Evolutionary conservation across 305 asterid species (phyloP).

Genomic region (Solanum hybrid): DNA sequence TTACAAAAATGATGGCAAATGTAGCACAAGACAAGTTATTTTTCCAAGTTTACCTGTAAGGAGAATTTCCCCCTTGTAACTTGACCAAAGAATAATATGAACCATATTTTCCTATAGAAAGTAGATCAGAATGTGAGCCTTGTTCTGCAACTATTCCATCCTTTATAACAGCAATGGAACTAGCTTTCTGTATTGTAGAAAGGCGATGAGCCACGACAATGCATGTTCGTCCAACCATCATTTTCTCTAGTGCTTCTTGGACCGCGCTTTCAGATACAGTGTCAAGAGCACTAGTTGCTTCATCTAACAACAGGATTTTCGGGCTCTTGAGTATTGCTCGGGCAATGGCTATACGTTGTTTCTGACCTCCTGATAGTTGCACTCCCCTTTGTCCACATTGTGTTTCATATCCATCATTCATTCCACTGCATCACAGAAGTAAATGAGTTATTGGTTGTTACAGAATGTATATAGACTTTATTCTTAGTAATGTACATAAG

Average conservation of each 20-base stretch:
- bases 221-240: conserved; percentile 67
- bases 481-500: not conserved
- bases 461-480: not conserved
- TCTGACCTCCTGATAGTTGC: conserved; percentile 80
- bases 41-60: conserved; percentile 14
- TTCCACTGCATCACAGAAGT: conserved; percentile 39
- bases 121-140: conserved; percentile 62
- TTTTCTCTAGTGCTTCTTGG: conserved; percentile 67
- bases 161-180: conserved; percentile 57
- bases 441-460: not conserved
- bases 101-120: conserved; percentile 45
- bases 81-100: conserved; percentile 50
- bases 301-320: conserved; percentile 50
- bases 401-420: conserved; percentile 69
- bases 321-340: conserved; percentile 74
- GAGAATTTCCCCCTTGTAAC: conserved; percentile 38
- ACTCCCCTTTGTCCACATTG: conserved; percentile 67
- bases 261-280: conserved; percentile 66
- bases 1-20: not conserved
- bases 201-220: conserved; percentile 66
- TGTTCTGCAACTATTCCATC: conserved; percentile 64
- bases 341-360: conserved; percentile 62
- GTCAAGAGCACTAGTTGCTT: conserved; percentile 79
- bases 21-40: not conserved
- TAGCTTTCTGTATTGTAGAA: conserved; percentile 59